Base-by-base conservation (phyloP, 106 monocot genomes). In the Chionographis japonica region DNA sequence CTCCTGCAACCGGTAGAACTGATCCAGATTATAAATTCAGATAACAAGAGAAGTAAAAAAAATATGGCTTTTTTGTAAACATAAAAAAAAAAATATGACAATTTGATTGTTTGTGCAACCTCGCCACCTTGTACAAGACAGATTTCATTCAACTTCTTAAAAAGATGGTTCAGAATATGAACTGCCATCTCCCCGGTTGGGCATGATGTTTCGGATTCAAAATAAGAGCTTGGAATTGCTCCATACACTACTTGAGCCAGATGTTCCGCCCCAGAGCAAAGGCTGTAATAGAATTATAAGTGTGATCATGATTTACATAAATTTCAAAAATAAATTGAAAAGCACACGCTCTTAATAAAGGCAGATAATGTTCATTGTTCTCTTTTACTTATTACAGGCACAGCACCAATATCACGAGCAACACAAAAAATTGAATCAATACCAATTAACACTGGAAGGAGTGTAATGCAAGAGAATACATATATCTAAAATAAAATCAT, bases 81-180 rank as follows among this genome's bases (percentile, higher is more conserved):
- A 6, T 54, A 27, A 74, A 56, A 68, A 36, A 65, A 37, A 53
- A 61, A 37, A 37, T 63, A 15, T 12, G 50, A 39, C 2, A 39
- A 66, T 42, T 27, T 6, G 11, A 63, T 52, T 79, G 41, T 68
- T 62, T 77, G 12, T 78, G 68, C 73, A 86, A 92, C 95, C 95
- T 97, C 86, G 72, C 82, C 84, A 78, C 60, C 86, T 84, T 86
- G 86, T 58, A 97, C 78, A 76, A 86, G 92, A 78, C 84, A 92
- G 36, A 74, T 76, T 72, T 89, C 80, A 84, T 81, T 87, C 67
- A 92, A 71, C 69, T 82, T 89, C 71, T 77, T 65, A 74, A 72
- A 97, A 67, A 97, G 84, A 78, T 80, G 62, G 52, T 97, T 78
- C 16, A 97, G 82, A 67, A 92, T 89, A 76, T 72, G 75, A 78